Percentiles rank a stretch among this genome's conserved stretches.
These are phyloP conservation scores for Lasiodiplodia gonubiensis DNA, from an alignment of 2,329 filamentous ascomycete species.

Conservation along the genomic window DNA sequence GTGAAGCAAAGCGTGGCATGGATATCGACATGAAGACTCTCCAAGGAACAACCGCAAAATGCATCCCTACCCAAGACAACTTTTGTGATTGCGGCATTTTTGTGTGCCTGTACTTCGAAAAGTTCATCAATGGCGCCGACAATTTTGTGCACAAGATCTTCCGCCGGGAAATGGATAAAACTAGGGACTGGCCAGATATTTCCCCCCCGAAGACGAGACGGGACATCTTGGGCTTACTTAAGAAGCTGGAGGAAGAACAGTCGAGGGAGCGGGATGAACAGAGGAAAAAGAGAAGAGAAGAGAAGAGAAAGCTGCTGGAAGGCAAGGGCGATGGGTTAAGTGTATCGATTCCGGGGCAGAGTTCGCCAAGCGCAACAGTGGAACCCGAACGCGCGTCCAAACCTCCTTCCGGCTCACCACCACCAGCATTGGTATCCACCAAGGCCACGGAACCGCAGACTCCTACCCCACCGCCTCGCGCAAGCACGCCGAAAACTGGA, in stretches of 20 bases:
- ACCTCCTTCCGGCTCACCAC: background rate
- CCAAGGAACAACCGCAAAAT: conserved; percentile 67
- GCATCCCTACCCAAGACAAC: conserved; percentile 81
- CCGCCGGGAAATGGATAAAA: conserved; percentile 64
- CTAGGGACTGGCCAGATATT: conserved; percentile 61
- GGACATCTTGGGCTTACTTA: conserved; percentile 69
- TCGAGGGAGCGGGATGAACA: conserved; percentile 49
- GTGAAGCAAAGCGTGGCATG: conserved; percentile 64
- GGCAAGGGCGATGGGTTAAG: background rate
- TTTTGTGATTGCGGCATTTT: conserved; percentile 90
- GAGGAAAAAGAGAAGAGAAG: conserved; percentile 36
- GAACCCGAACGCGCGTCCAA: background rate
- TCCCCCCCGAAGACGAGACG: conserved; percentile 64
- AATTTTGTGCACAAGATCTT: conserved; percentile 71
- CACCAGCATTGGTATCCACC: background rate
- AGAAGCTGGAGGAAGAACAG: conserved; percentile 66
- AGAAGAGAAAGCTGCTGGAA: background rate
- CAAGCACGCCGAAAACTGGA: background rate
- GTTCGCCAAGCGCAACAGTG: background rate
- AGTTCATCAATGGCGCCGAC: conserved; percentile 78
- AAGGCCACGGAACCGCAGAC: background rate
- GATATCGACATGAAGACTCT: conserved; percentile 53
- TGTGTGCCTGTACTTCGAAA: conserved; percentile 80
- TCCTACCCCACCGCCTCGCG: background rate
- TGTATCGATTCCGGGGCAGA: background rate